Conservation (phyloP, 257 asterid species). For the Catharanthus roseus region DNA sequence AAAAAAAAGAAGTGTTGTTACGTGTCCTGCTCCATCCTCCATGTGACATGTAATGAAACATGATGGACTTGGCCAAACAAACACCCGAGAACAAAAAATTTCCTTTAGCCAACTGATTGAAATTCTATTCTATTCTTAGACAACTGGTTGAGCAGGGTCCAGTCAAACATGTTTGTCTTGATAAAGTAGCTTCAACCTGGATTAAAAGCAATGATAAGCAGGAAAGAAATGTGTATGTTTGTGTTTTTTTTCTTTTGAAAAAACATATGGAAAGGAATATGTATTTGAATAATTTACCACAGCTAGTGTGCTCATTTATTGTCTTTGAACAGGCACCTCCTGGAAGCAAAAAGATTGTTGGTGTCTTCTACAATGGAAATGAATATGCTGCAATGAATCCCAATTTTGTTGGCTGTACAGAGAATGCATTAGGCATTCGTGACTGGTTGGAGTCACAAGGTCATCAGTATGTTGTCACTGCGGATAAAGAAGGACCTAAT, state of each 20-base stretch:
- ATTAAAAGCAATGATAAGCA: too few species aligned
- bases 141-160: neutral
- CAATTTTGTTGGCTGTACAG: constrained; percentile 78
- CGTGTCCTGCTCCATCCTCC: too few species aligned
- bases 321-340: constrained; percentile 55
- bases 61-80: neutral
- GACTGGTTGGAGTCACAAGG: constrained; percentile 90
- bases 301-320: neutral
- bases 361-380: constrained; percentile 83
- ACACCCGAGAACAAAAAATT: neutral
- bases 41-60: neutral
- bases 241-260: too few species aligned
- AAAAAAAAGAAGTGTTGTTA: too few species aligned
- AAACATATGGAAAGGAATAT: neutral
- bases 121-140: neutral
- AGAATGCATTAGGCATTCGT: constrained; percentile 88
- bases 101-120: neutral
- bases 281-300: neutral
- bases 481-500: constrained; percentile 88
- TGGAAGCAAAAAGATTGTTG: constrained; percentile 95
- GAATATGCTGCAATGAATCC: constrained; percentile 91
- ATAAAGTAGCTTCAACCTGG: too few species aligned
- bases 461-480: constrained; percentile 79
- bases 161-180: too few species aligned
- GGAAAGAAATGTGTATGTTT: too few species aligned